phyloP scores from a whole-genome alignment of 352 stramenopile genomes.

The Phytophthora litchii region DNA sequence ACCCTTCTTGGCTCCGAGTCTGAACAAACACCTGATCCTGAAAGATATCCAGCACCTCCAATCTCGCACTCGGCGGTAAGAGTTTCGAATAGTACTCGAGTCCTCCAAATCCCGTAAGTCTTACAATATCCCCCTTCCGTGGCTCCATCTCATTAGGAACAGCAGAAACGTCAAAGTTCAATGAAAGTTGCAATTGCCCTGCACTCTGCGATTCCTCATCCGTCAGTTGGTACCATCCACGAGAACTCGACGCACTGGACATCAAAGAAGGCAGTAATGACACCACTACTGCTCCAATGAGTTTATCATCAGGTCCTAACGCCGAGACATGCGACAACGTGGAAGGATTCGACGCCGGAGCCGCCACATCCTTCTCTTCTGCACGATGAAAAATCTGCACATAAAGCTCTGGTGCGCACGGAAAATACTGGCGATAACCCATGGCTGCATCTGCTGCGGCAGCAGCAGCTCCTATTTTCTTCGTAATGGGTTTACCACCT shows the following conservation, averaged over 20 bases:
- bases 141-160: conserved; percentile 45
- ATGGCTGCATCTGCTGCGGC: conserved; percentile 20
- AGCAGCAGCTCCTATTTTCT: conserved; percentile 32
- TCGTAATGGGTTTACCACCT: conserved; percentile 1
- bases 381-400: conserved; percentile 67
- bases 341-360: conserved; percentile 7
- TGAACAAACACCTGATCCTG: conserved; percentile 69
- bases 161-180: conserved; percentile 59
- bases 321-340: conserved; percentile 16
- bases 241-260: conserved; percentile 55
- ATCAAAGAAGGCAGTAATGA: conserved; percentile 68
- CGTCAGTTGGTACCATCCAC: conserved; percentile 60
- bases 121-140: conserved; percentile 62
- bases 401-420: conserved; percentile 62
- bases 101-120: conserved; percentile 63
- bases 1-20: conserved; percentile 65
- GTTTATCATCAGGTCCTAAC: conserved; percentile 46
- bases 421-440: conserved; percentile 47
- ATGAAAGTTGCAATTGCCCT: conserved; percentile 63
- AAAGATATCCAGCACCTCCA: conserved; percentile 68
- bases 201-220: conserved; percentile 57
- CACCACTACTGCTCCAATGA: conserved; percentile 63
- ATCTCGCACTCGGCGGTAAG: conserved; percentile 44
- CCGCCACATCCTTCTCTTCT: conserved; percentile 30
- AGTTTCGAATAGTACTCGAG: conserved; percentile 76